Evolutionary conservation across 768 basidiomycete genomes (phyloP), one percentile per base, ranked within the genome.

Genomic region (Coprinopsis strossmayeri): DNA sequence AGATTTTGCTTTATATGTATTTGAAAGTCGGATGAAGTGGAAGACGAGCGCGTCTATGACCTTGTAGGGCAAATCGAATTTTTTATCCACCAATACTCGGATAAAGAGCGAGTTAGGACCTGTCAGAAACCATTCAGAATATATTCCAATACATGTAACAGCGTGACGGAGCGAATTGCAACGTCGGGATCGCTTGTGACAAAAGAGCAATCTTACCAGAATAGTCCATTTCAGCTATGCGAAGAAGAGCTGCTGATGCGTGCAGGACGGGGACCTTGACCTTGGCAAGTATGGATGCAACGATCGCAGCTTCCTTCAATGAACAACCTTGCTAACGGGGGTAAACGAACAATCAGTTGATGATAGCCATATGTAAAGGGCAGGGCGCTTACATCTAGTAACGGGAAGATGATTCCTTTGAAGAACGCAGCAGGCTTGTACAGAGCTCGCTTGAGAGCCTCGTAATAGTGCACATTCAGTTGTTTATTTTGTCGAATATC

Each of bases 361-460:
- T n/a, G n/a, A n/a, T n/a, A n/a, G n/a, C n/a, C n/a, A n/a, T n/a
- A n/a, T n/a, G n/a, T 35, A 37, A 37, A 17, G 11, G 21, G 46
- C 3, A 28, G 15, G 25, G 45, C 11, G 61, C 84, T 55, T 59
- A 93, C 94, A 61, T 95, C 91, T 52, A 96, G 77, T 64, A 99
- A 73, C 0, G 96, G 96, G 64, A 99, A 97, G 30, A 99, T 75
- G 49, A 99, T 84, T 3, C 95, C 96, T 64, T 99, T 98, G 76
- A 98, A 98, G 64, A 98, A 97, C 0, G 96, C 95, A 2, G 87
- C 88, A 2, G 96, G 96, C 65, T 98, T 99, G 66, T 95, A 98
- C 50, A 98, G 67, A 3, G 91, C 79, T 57, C 91, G 83, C 65
- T 91, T 93, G 56, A 99, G 63, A n/a, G 85, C 83, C 63, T 94